Percentiles rank a stretch among this genome's conserved stretches.
phyloP scores from a whole-genome alignment of 305 asterid genomes.

The Fraxinus angustifolia region DNA sequence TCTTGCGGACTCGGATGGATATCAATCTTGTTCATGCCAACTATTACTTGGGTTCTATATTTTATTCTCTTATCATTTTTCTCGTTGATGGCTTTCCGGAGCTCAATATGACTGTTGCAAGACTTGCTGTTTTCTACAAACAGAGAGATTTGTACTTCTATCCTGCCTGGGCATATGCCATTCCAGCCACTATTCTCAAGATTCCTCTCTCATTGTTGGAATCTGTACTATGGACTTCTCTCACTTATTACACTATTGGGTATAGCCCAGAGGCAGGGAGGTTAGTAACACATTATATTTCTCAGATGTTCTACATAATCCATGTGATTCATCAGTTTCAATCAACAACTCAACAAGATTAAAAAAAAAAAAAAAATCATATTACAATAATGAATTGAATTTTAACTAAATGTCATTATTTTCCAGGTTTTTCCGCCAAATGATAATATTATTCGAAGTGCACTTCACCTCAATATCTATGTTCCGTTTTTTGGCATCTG shows the following conservation, averaged over 20 bases:
- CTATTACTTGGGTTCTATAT: constrained; percentile 65
- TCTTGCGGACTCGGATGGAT: constrained; percentile 54
- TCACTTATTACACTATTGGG: constrained; percentile 70
- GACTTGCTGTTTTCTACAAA: constrained; percentile 68
- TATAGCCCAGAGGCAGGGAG: constrained; percentile 65
- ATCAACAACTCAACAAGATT: not conserved
- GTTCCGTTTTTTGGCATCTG: constrained; percentile 72
- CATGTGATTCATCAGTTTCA: not conserved
- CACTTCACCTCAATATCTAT: constrained; percentile 62
- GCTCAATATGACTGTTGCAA: constrained; percentile 56
- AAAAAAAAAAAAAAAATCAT: not conserved
- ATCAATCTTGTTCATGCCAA: constrained; percentile 56
- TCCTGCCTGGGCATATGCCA: constrained; percentile 87
- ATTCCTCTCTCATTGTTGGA: constrained; percentile 61
- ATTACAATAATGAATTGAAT: not conserved
- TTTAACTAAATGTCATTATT: not conserved
- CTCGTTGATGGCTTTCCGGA: constrained; percentile 63
- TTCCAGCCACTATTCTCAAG: constrained; percentile 65
- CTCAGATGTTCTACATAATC: not conserved
- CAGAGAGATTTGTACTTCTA: constrained; percentile 64
- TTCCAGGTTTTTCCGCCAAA: constrained; percentile 62
- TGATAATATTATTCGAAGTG: constrained; percentile 49
- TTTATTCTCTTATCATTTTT: constrained; percentile 48
- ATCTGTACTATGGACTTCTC: constrained; percentile 60
- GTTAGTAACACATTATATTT: constrained; percentile 31